A percentile compares a stretch with the other conserved stretches of the same genome.
These are phyloP conservation scores for Penicillium taxi DNA, from an alignment of 495 filamentous ascomycete species.

Conservation along the genomic window DNA sequence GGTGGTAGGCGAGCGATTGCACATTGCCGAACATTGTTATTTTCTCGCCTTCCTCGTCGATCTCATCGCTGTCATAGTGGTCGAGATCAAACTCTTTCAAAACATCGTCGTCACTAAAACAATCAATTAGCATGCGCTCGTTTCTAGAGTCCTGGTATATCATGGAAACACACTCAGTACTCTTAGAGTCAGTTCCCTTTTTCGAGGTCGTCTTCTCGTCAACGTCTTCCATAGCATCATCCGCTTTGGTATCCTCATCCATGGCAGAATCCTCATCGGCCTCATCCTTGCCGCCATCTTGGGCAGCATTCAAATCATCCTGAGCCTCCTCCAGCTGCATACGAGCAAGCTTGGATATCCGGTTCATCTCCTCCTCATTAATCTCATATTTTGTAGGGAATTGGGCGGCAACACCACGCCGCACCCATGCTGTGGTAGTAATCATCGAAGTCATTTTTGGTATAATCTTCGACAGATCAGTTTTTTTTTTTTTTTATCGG, in stretches of 20 bases:
- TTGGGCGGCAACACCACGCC: slow-evolving; percentile 83
- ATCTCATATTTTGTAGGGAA: slow-evolving; percentile 88
- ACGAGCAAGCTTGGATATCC: slow-evolving; percentile 83
- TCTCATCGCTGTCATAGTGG: slow-evolving; percentile 80
- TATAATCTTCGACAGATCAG: slow-evolving; percentile 6
- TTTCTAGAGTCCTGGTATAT: not conserved
- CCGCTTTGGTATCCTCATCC: slow-evolving; percentile 18
- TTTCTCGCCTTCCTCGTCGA: slow-evolving; percentile 55
- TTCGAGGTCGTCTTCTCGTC: slow-evolving; percentile 17
- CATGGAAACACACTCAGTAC: slow-evolving; percentile 18
- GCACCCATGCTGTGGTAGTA: slow-evolving; percentile 88
- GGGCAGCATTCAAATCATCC: slow-evolving; percentile 70
- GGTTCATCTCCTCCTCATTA: slow-evolving; percentile 83
- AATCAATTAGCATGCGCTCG: slow-evolving; percentile 15
- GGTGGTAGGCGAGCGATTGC: slow-evolving; percentile 85
- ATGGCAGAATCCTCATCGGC: slow-evolving; percentile 29
- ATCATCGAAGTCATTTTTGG: slow-evolving; percentile 71
- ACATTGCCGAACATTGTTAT: slow-evolving; percentile 95
- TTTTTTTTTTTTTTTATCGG: slow-evolving; percentile 23
- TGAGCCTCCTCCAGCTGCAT: slow-evolving; percentile 88
- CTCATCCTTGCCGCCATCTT: slow-evolving; percentile 19
- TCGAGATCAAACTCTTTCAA: slow-evolving; percentile 93
- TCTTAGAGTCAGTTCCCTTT: slow-evolving; percentile 10
- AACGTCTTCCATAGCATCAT: slow-evolving; percentile 12
- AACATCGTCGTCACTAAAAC: slow-evolving; percentile 65